Conservation (phyloP, 306 rosid genomes). For the Prunus dulcis region DNA sequence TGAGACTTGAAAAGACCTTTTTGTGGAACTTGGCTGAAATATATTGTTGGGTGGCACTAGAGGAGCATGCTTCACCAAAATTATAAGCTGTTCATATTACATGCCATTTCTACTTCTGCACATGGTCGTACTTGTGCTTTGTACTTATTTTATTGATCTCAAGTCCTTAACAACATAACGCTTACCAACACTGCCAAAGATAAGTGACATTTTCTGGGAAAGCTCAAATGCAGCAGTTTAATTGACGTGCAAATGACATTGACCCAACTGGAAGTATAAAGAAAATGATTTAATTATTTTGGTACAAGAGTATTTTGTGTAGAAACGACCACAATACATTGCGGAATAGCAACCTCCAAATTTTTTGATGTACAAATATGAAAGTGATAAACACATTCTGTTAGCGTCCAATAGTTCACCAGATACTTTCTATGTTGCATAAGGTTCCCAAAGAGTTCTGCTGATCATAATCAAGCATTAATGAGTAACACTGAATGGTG, state of each 20-base stretch:
- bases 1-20: background rate
- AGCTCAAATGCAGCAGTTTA: background rate
- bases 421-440: background rate
- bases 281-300: background rate
- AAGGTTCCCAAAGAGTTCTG: background rate
- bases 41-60: background rate
- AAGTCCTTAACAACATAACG: no score
- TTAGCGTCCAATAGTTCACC: background rate
- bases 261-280: background rate
- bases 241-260: background rate
- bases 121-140: no score
- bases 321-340: background rate
- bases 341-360: background rate
- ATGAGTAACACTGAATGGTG: background rate
- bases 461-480: background rate
- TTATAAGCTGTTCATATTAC: background rate
- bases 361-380: background rate
- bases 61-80: background rate
- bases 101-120: no score
- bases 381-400: background rate
- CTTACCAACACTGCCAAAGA: no score
- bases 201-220: no score
- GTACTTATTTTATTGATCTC: no score
- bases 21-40: background rate
- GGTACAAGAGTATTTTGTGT: background rate